Base-by-base conservation (phyloP, 306 rosid species). In the Fragaria nilgerrensis region DNA sequence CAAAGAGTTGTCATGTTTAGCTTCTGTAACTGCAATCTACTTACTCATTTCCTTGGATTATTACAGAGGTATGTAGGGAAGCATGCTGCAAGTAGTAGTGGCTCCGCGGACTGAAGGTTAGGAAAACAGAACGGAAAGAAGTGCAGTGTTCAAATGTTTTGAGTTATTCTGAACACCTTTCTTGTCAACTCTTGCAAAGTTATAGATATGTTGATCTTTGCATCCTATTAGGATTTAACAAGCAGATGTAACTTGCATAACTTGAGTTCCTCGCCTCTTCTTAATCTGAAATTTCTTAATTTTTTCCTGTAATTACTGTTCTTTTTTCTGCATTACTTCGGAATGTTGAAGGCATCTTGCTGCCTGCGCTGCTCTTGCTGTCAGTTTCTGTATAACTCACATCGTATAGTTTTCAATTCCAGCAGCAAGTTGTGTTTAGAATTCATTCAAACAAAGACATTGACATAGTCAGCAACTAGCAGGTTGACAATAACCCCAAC, bases 61-160 rank as follows among this genome's bases (percentile, higher is more conserved):
- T 86, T 77, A 55, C 82, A 89, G 96, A 91, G 55, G 73, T 88
- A 90, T 76, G 52, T 84, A 0, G 87, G 90, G 55, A 87, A 79
- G 80, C 67, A 78, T 37, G 85, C 74, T 58, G 77, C 82, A 13
- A 74, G 82, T 53, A 85, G 86, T 76, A 78, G 87, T 72, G 84
- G 83, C 82, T 74, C 68, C 14, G 55, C 82, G 72, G 80, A 84
- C 84, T 88, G 83, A 87, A n/a, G 81, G 75, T 45, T 71, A 32
- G 78, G 75, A 75, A 52, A 72, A 68, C 64, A 15, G 74, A 27
- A 34, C 53, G 32, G 65, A 27, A 27, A 77, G 80, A 84, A 83
- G 73, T 48, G 72, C 68, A 75, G 82, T 66, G 77, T 34, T 63
- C 45, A 29, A 80, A 74, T 41, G 23, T 58, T 76, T 62, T 69